A percentile compares a stretch with the other conserved stretches of the same genome.
These are phyloP conservation scores for Lactarius pseudohatsudake DNA, from an alignment of 768 basidiomycete species.

Conservation along the genomic window DNA sequence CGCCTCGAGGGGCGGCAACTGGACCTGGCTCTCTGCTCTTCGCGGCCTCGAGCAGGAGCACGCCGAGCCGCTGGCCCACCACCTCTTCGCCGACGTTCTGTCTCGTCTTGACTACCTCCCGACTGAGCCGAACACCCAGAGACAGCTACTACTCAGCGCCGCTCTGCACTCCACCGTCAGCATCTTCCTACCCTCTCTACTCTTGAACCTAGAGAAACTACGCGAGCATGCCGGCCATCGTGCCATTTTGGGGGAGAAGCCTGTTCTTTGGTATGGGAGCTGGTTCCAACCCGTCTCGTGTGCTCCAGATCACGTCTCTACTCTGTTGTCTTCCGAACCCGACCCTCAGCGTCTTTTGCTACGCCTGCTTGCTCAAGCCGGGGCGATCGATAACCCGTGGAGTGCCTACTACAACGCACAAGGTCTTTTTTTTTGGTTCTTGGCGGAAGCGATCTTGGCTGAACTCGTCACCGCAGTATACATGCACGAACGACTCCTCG, in stretches of 20 bases:
- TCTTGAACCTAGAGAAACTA: constrained; percentile 10
- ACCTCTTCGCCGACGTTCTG: constrained; percentile 15
- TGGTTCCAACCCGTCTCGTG: constrained; percentile 26
- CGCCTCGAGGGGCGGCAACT: constrained; percentile 6
- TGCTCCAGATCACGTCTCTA: neutral
- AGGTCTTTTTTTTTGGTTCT: constrained; percentile 14
- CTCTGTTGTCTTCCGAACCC: neutral
- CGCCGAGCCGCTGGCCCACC: constrained; percentile 6
- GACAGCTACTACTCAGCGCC: neutral
- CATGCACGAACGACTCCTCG: constrained; percentile 27
- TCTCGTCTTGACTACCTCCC: constrained; percentile 4
- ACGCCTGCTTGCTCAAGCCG: constrained; percentile 18
- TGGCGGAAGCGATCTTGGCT: neutral
- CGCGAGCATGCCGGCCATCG: constrained; percentile 11
- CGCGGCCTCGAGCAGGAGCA: constrained; percentile 11
- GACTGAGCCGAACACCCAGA: neutral
- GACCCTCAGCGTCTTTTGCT: constrained; percentile 11
- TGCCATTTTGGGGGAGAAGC: constrained; percentile 19
- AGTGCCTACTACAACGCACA: constrained; percentile 28
- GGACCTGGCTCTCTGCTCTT: constrained; percentile 19
- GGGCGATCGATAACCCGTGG: constrained; percentile 18
- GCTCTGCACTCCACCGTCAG: constrained; percentile 24
- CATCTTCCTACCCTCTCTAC: constrained; percentile 23
- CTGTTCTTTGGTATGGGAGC: constrained; percentile 26
- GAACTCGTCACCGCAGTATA: constrained; percentile 8